Conservation (phyloP, 140 eudicot species). For the Oenanthe javanica region DNA sequence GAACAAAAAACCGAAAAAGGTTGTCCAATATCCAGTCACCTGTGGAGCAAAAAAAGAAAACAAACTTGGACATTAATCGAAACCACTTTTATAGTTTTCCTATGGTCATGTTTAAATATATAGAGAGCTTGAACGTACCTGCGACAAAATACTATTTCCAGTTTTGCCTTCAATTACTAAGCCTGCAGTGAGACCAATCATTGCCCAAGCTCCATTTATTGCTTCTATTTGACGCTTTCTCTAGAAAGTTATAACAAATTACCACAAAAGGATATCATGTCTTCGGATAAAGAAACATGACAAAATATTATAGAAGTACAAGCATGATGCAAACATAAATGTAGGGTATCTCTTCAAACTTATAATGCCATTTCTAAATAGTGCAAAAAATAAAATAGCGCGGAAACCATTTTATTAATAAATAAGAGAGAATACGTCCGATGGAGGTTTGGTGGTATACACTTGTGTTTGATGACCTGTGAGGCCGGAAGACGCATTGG, state of each 20-base stretch:
- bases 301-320: not conserved
- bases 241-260: constrained; percentile 27
- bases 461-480: not conserved
- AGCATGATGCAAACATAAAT: not conserved
- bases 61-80: no score
- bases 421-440: not conserved
- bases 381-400: not conserved
- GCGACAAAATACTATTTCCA: constrained; percentile 68
- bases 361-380: not conserved
- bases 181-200: constrained; percentile 90
- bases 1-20: constrained; percentile 33
- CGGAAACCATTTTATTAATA: not conserved
- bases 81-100: not conserved
- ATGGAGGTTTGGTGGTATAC: not conserved
- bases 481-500: not conserved
- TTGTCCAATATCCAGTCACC: constrained; percentile 73
- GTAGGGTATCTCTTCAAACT: not conserved
- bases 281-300: not conserved
- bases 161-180: constrained; percentile 80
- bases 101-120: not conserved
- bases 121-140: constrained; percentile 36
- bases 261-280: not conserved
- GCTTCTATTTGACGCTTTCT: constrained; percentile 80
- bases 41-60: constrained; percentile 19
- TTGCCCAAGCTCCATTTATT: constrained; percentile 96